Conservation (phyloP, 768 basidiomycete genomes). For the Galerina sulciceps region DNA sequence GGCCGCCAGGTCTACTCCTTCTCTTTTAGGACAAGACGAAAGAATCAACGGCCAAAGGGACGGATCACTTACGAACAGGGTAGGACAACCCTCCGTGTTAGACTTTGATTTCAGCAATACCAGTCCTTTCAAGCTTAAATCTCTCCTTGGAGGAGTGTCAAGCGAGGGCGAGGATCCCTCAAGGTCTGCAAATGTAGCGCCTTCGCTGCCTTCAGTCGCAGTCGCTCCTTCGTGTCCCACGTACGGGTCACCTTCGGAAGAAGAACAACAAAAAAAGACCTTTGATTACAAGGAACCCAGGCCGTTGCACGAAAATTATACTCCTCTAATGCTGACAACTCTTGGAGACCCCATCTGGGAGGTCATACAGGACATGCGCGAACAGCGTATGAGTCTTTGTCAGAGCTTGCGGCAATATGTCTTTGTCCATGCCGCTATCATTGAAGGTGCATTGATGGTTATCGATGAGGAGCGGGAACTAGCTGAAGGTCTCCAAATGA, state of each 20-base stretch:
- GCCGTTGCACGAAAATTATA: slow-evolving; percentile 51
- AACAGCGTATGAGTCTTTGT: slow-evolving; percentile 96
- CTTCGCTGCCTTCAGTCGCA: not conserved
- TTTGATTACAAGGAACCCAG: slow-evolving; percentile 70
- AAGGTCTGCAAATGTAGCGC: slow-evolving; percentile 24
- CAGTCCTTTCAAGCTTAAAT: slow-evolving; percentile 5
- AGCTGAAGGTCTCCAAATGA: slow-evolving; percentile 19
- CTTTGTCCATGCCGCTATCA: slow-evolving; percentile 86
- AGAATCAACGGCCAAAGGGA: not conserved
- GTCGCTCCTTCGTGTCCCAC: not conserved
- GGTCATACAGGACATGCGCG: slow-evolving; percentile 90
- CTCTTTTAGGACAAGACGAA: not conserved
- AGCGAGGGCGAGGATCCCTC: slow-evolving; percentile 33
- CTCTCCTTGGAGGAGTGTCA: slow-evolving; percentile 18
- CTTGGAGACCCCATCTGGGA: slow-evolving; percentile 80
- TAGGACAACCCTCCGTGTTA: not conserved
- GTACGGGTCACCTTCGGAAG: not conserved
- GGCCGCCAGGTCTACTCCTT: not conserved
- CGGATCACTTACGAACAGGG: not conserved
- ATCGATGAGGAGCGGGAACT: slow-evolving; percentile 69
- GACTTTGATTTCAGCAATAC: slow-evolving; percentile 10
- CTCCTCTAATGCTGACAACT: slow-evolving; percentile 63
- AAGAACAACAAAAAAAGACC: slow-evolving; percentile 24
- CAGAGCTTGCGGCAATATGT: slow-evolving; percentile 95
- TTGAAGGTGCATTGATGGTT: slow-evolving; percentile 79